Conservation (phyloP, 352 stramenopile species). For the Phytophthora chlamydospora region DNA sequence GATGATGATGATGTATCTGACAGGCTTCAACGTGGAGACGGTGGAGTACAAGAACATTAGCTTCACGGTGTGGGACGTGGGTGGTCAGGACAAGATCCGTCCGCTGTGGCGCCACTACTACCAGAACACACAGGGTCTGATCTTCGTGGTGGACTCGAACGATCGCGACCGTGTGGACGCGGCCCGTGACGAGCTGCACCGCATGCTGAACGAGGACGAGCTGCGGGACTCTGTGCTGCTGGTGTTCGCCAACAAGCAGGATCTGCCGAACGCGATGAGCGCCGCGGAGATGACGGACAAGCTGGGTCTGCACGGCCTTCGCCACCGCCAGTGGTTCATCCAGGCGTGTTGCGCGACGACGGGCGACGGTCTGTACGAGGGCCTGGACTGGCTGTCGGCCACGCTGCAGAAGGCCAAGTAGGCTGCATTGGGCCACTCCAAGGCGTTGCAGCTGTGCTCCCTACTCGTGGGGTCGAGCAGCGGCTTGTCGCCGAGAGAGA, state of each 20-base stretch:
- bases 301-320: conserved; percentile 96
- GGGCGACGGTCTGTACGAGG: conserved; percentile 98
- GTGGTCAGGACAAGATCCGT: conserved; percentile 99
- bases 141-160: conserved; percentile 99
- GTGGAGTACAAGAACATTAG: conserved; percentile 99
- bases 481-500: conserved; percentile 8
- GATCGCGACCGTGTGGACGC: conserved; percentile 66
- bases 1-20: conserved; percentile 11
- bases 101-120: conserved; percentile 99
- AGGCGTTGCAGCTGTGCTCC: conserved; percentile 15
- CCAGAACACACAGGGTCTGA: conserved; percentile 99
- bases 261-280: conserved; percentile 96
- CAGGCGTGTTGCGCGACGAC: conserved; percentile 99
- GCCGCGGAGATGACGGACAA: conserved; percentile 99
- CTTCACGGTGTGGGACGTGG: conserved; percentile 99
- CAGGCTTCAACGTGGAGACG: conserved; percentile 99
- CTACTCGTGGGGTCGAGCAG: conserved; percentile 17
- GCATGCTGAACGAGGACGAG: conserved; percentile 96
- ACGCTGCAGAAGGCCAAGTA: conserved; percentile 89
- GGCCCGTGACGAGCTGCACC: conserved; percentile 97
- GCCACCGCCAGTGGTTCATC: conserved; percentile 99
- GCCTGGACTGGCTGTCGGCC: conserved; percentile 97
- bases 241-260: conserved; percentile 99
- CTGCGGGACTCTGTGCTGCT: conserved; percentile 97
- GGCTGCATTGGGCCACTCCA: conserved; percentile 14